Evolutionary conservation across 805 yeast species (phyloP), one percentile per base, ranked within the genome.

Genomic region (Metschnikowia kofuensis): DNA sequence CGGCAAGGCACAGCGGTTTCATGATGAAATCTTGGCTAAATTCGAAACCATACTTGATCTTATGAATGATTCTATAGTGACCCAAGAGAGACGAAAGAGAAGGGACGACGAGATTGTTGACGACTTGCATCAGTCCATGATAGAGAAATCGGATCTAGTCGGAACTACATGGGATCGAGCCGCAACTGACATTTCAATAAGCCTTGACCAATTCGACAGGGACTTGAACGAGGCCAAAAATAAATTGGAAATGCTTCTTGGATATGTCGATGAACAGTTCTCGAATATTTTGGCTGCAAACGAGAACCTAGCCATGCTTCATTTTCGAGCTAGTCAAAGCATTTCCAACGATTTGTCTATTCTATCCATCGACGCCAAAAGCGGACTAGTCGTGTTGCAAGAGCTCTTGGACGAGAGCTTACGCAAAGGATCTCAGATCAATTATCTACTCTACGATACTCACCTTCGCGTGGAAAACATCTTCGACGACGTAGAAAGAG

Each of bases 1-100:
- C 1, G 8, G 15, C 10, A 21, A 34, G 11, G 36, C 52, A n/a
- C 34, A 34, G 10, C 27, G 10, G 2, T 39, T 47, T 7, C 52
- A 53, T 27, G 47, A 45, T 4, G 49, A 40, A 6, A 27, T 43
- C 13, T 21, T 48, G 15, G 16, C 15, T 13, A 45, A 40, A 28
- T 44, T 53, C n/a, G 35, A 39, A n/a, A 8, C 35, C 13, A 36
- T 53, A 7, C 32, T 45, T 14, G 46, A 42, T 12, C 28, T 45
- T 11, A 36, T 53, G 35, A 40, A 35, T 12, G 21, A 40, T 9
- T 43, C 50, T 6, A 30, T 30, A 27, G 38, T 8, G 7, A 31
- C 2, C 12, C 35, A 35, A 13, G 21, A 44, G 16, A 27, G 14
- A 10, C 44, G 47, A 21, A 38, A 29, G 15, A 34, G 21, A 15